Percentiles rank a stretch among this genome's conserved stretches.
These are phyloP conservation scores for Pharus latifolius DNA, from an alignment of 176 grass and related monocot genomes.

Conservation along the genomic window DNA sequence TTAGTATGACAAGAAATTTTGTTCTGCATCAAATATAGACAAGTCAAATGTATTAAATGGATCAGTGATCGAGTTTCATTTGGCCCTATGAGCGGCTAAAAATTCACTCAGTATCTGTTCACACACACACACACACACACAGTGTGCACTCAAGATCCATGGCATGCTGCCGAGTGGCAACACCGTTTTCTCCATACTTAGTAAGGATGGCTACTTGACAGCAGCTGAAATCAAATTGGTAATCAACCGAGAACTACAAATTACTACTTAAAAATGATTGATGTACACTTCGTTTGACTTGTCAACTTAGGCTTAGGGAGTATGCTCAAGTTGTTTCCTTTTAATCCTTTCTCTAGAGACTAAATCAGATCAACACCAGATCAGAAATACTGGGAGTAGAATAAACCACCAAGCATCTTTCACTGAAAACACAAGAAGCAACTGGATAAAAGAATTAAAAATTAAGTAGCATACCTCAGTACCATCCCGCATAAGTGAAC, in stretches of 20 bases:
- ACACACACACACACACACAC: too few relatives aligned
- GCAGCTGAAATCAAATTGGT: neutral
- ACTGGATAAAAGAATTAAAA: neutral
- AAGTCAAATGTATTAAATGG: neutral
- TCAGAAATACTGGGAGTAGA: too few relatives aligned
- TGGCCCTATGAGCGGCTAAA: neutral
- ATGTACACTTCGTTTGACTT: neutral
- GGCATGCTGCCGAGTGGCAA: too few relatives aligned
- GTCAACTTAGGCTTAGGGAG: neutral
- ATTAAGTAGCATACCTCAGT: conserved; percentile 40
- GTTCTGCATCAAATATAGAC: neutral
- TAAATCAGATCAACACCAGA: too few relatives aligned
- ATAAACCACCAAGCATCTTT: too few relatives aligned
- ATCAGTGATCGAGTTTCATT: neutral
- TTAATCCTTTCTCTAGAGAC: neutral
- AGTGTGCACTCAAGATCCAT: neutral
- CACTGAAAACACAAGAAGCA: neutral
- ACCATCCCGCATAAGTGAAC: conserved; percentile 92
- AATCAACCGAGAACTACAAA: too few relatives aligned
- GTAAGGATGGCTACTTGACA: too few relatives aligned
- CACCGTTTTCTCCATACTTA: too few relatives aligned
- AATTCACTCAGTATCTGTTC: too few relatives aligned
- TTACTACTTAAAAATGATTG: too few relatives aligned
- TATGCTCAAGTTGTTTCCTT: neutral
- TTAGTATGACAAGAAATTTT: neutral